phyloP scores from a whole-genome alignment of 2,329 filamentous ascomycete genomes.

The Ustulina deusta region DNA sequence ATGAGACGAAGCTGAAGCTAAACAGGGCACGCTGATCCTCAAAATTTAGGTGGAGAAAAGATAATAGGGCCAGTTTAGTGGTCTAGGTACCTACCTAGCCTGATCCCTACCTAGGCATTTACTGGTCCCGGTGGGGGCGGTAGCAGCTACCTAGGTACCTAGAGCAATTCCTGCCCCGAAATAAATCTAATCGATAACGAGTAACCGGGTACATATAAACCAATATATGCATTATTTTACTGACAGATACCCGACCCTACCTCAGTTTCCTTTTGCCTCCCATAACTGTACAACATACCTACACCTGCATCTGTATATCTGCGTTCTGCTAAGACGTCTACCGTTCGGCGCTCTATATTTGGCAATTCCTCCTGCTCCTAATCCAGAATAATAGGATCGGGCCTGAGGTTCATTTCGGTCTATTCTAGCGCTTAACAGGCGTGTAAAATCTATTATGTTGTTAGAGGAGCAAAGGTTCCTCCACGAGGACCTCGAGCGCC shows the following conservation, averaged over 20 bases:
- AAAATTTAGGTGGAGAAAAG: constrained; percentile 34
- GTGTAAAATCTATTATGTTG: constrained; percentile 67
- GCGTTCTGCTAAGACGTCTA: neutral
- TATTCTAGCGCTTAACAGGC: no score
- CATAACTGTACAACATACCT: constrained; percentile 15
- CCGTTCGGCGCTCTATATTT: neutral
- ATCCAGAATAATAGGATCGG: neutral
- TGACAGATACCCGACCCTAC: neutral
- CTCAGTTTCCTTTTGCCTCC: constrained; percentile 42
- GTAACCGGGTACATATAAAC: fast-evolving
- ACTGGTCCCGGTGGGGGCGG: no score
- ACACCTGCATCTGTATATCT: neutral
- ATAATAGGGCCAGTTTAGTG: no score
- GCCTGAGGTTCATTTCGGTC: neutral
- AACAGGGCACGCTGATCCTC: no score
- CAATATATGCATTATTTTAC: constrained; percentile 11
- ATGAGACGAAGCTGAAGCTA: constrained; percentile 11
- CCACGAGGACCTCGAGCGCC: constrained; percentile 94
- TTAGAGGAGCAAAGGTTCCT: constrained; percentile 94
- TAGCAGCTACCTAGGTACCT: neutral
- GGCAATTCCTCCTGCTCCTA: neutral
- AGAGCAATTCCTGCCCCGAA: neutral
- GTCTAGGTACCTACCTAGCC: no score
- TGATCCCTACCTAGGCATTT: no score
- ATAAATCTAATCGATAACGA: constrained; percentile 9